Base-by-base conservation (phyloP, 306 rosid genomes). In the Lathyrus aphaca region DNA sequence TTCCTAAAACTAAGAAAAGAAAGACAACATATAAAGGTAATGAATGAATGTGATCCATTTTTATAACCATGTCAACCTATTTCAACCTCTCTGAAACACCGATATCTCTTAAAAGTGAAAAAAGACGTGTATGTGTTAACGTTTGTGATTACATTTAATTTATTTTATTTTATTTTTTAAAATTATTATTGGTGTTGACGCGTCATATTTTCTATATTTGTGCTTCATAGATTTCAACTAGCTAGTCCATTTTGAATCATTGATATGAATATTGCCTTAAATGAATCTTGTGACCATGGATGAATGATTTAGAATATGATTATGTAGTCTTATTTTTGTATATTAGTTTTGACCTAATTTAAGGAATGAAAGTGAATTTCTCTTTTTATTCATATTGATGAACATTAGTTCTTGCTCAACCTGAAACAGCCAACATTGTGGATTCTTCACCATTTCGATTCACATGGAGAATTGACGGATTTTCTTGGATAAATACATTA, bases 371-470 rank as follows among this genome's bases (percentile, higher is more conserved):
- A n/a, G n/a, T n/a, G n/a, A n/a, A n/a, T n/a, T n/a, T n/a, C n/a
- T 17, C 27, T 49, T 49, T 49, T 49, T 11, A 17, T 49, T 49
- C 17, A 49, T 16, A 46, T n/a, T 46, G 51, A 46, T 15, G 13
- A 49, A 49, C 23, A 49, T 49, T 49, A 49, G 56, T 1, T 17
- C 88, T 78, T 39, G 84, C 91, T 27, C 87, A 81, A 82, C 80
- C 89, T 14, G 92, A 88, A 51, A 51, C 85, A 59, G 86, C 84
- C 46, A 84, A 68, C 73, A 79, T 81, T 30, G 87, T 83, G 72
- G 96, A 86, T 84, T 87, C 92, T 76, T 82, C 92, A 3, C 75
- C 88, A 1, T 63, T 84, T 14, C 84, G 84, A 67, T 92, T 86
- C 81, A 90, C 91, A 0, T 92, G 96, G 98, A 90, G 5, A 50